A percentile compares a stretch with the other conserved stretches of the same genome.
Conservation (phyloP, 2,329 filamentous ascomycete genomes). For the Trichoderma asperellum region DNA sequence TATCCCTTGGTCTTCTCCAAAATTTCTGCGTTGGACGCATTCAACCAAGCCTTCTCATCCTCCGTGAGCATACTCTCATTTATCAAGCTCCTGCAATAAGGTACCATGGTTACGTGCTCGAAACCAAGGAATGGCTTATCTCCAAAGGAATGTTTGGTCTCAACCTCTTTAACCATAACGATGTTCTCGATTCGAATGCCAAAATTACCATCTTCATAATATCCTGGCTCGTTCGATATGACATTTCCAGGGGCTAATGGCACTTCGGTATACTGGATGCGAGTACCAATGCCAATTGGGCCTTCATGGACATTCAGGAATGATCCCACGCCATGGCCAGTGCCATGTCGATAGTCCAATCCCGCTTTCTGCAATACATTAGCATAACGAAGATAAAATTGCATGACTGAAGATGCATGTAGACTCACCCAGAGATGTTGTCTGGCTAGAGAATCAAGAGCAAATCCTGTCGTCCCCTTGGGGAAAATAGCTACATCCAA, state of each 20-base stretch:
- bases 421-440: slow-evolving; percentile 83
- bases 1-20: slow-evolving; percentile 77
- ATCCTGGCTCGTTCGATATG: slow-evolving; percentile 93
- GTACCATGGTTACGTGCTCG: slow-evolving; percentile 96
- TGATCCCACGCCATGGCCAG: slow-evolving; percentile 92
- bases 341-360: slow-evolving; percentile 93
- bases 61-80: slow-evolving; percentile 72
- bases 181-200: slow-evolving; percentile 97
- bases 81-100: slow-evolving; percentile 88
- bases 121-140: slow-evolving; percentile 95
- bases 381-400: slow-evolving; percentile 24
- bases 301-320: slow-evolving; percentile 98
- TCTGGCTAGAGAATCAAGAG: slow-evolving; percentile 83
- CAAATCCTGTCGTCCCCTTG: slow-evolving; percentile 92
- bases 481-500: slow-evolving; percentile 87
- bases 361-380: slow-evolving; percentile 57
- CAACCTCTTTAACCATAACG: slow-evolving; percentile 84
- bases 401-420: neutral
- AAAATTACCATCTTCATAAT: slow-evolving; percentile 93
- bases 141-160: slow-evolving; percentile 85
- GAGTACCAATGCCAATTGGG: slow-evolving; percentile 91
- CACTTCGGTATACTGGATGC: slow-evolving; percentile 89
- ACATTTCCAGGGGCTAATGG: slow-evolving; percentile 90
- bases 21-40: slow-evolving; percentile 81
- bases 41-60: slow-evolving; percentile 82